These are phyloP conservation scores for Aureobasidium sp. DNA, from an alignment of 2,329 filamentous ascomycete species.

Conservation along the genomic window DNA sequence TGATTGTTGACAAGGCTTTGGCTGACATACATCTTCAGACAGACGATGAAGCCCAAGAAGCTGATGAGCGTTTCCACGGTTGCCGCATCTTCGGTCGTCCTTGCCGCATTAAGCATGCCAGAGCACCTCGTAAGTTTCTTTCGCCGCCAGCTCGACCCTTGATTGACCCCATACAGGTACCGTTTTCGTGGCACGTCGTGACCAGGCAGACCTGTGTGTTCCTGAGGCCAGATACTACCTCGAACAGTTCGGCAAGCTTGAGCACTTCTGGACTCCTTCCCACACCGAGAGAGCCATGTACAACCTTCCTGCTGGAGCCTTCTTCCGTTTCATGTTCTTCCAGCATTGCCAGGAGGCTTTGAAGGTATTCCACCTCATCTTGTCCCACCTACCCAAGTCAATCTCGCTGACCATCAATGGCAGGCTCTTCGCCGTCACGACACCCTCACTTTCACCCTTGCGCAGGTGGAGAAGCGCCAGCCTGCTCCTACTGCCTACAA, in stretches of 20 bases:
- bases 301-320: slow-evolving; percentile 24
- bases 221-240: slow-evolving; percentile 20
- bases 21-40: slow-evolving; percentile 31
- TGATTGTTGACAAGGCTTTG: slow-evolving; percentile 17
- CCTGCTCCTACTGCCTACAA: background rate
- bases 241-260: slow-evolving; percentile 35
- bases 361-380: slow-evolving; percentile 17
- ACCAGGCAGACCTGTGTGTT: background rate
- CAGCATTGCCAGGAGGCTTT: slow-evolving; percentile 23
- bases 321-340: slow-evolving; percentile 22
- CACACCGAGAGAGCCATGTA: slow-evolving; percentile 22
- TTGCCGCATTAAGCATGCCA: slow-evolving; percentile 52
- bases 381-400: background rate
- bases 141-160: background rate
- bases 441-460: background rate
- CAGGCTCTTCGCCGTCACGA: background rate
- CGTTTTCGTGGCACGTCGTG: background rate
- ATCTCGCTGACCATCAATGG: background rate
- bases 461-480: background rate
- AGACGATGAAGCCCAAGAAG: slow-evolving; percentile 41
- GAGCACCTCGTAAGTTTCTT: slow-evolving; percentile 45
- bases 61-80: slow-evolving; percentile 45
- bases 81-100: slow-evolving; percentile 9
- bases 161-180: slow-evolving; percentile 8
- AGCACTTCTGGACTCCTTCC: slow-evolving; percentile 18